phyloP scores from a whole-genome alignment of 345 rosid genomes.

The Rubroshorea leprosula region DNA sequence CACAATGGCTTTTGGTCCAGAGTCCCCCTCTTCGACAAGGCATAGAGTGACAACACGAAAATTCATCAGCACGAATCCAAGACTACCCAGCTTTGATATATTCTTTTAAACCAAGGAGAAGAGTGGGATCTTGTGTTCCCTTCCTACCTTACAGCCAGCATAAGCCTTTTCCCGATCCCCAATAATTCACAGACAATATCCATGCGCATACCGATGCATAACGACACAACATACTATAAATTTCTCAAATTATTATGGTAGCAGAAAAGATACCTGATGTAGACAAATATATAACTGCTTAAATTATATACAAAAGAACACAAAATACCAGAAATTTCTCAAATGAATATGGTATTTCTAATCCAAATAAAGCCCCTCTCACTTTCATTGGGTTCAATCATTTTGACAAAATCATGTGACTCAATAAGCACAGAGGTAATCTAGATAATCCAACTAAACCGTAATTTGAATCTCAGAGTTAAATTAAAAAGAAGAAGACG shows the following conservation, averaged over 20 bases:
- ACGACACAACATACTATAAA: background rate
- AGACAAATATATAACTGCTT: too few species aligned
- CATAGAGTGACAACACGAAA: background rate
- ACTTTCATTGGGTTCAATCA: background rate
- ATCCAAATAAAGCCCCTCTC: background rate
- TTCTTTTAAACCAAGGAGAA: too few species aligned
- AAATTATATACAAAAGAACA: too few species aligned
- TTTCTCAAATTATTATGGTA: background rate
- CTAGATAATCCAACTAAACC: background rate
- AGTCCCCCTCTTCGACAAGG: background rate
- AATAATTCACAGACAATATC: too few species aligned
- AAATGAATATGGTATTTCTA: too few species aligned
- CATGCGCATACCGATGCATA: too few species aligned
- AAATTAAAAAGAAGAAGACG: background rate
- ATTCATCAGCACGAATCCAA: background rate
- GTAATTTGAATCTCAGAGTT: background rate
- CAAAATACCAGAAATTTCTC: too few species aligned
- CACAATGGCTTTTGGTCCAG: background rate
- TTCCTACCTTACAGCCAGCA: too few species aligned
- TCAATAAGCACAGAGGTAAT: background rate
- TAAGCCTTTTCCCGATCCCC: too few species aligned
- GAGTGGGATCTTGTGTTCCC: background rate
- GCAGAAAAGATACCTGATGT: too few species aligned
- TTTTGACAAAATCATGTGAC: background rate
- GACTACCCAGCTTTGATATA: background rate